Conservation (phyloP, 805 yeast species). For the Tetrapisispora pingtungensis region DNA sequence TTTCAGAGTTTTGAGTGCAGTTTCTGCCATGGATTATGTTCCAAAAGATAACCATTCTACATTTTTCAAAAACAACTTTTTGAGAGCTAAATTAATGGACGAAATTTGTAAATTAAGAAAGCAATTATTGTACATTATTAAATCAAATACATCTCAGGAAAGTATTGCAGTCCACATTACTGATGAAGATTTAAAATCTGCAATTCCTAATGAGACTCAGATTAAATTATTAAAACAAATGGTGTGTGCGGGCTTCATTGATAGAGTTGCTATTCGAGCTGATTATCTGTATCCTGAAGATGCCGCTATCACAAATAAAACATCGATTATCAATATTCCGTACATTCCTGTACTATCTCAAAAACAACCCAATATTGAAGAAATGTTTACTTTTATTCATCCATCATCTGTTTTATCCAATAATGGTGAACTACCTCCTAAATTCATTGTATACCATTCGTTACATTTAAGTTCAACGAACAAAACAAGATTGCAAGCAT, state of each 20-base stretch:
- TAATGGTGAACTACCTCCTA: conserved; percentile 65
- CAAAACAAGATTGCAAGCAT: conserved; percentile 55
- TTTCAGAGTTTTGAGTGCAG: conserved; percentile 62
- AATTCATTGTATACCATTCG: conserved; percentile 62
- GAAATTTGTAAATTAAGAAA: conserved; percentile 74
- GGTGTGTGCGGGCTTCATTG: conserved; percentile 86
- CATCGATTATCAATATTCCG: conserved; percentile 51
- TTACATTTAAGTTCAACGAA: conserved; percentile 47
- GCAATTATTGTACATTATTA: conserved; percentile 70
- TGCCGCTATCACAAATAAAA: conserved; percentile 45
- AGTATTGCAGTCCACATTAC: conserved; percentile 41
- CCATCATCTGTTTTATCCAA: conserved; percentile 57
- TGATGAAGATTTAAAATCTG: conserved; percentile 41
- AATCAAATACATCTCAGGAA: conserved; percentile 51
- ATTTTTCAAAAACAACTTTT: conserved; percentile 52
- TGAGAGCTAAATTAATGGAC: conserved; percentile 73
- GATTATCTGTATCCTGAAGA: conserved; percentile 59
- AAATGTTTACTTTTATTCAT: conserved; percentile 62
- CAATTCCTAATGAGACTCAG: conserved; percentile 60
- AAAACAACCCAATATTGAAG: conserved; percentile 34
- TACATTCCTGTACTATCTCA: conserved; percentile 45
- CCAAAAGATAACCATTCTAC: conserved; percentile 34
- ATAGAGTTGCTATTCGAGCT: conserved; percentile 79
- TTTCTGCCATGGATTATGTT: conserved; percentile 80
- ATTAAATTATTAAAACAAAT: conserved; percentile 78